These are phyloP conservation scores for Aspergillus fischeri DNA, from an alignment of 2,329 filamentous ascomycete genomes.

Conservation along the genomic window DNA sequence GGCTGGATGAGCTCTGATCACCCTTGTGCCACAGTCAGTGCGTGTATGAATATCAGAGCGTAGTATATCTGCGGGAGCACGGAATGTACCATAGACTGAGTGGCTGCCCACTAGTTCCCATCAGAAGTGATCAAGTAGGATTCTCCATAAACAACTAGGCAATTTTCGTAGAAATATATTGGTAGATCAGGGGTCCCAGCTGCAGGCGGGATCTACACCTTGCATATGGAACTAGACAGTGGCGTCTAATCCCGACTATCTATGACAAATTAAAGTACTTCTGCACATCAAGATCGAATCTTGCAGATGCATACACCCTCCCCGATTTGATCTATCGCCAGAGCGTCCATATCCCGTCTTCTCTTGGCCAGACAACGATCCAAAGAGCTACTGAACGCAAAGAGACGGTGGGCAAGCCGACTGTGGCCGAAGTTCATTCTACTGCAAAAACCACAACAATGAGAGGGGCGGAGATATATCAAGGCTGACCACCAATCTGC, in stretches of 20 bases:
- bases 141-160: not conserved
- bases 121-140: not conserved
- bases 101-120: not conserved
- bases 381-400: not conserved
- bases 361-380: not conserved
- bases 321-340: not conserved
- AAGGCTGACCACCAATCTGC: too few species aligned
- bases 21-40: too few species aligned
- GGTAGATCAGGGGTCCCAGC: not conserved
- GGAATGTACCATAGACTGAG: not conserved
- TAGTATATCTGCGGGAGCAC: not conserved
- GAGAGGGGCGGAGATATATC: too few species aligned
- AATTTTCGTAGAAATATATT: not conserved
- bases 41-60: too few species aligned
- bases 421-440: too few species aligned
- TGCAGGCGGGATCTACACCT: not conserved
- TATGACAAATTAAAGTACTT: not conserved
- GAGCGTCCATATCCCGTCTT: too few species aligned
- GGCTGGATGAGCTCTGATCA: not conserved
- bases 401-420: not conserved
- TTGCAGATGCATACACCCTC: not conserved
- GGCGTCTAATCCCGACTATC: not conserved
- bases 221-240: not conserved
- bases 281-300: not conserved
- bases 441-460: too few species aligned